Evolutionary conservation across 192 early-diverging fungal species (phyloP).

Genomic region (Linderina pennispora): DNA sequence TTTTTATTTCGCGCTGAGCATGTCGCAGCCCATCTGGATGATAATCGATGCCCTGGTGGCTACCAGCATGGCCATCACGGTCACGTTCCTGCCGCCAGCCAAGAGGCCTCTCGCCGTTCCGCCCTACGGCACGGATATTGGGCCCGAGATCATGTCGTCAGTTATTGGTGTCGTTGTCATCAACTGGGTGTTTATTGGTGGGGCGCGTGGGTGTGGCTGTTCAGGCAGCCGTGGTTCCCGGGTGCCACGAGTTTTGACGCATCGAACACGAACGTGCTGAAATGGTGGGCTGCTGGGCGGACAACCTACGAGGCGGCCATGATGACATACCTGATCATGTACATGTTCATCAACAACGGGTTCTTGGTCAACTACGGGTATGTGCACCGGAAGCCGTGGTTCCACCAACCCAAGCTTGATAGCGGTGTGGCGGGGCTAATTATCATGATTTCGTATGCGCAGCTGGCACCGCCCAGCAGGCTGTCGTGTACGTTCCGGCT

Average conservation of each 20-base stretch:
- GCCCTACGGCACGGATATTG: conserved; percentile 66
- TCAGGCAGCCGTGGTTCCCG: conserved; percentile 54
- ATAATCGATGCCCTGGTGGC: conserved; percentile 63
- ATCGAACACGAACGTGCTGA: conserved; percentile 49
- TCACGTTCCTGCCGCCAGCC: conserved; percentile 58
- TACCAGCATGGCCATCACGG: conserved; percentile 53
- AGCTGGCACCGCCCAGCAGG: conserved; percentile 56
- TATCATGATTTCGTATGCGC: conserved; percentile 45
- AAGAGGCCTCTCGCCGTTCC: conserved; percentile 40
- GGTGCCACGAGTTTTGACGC: conserved; percentile 68
- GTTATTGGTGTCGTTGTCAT: conserved; percentile 58
- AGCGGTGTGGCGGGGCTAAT: conserved; percentile 48
- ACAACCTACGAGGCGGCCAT: conserved; percentile 64
- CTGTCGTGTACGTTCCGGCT: conserved; percentile 54
- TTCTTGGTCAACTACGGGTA: conserved; percentile 61
- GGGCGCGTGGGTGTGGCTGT: conserved; percentile 49
- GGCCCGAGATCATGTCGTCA: conserved; percentile 63
- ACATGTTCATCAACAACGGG: conserved; percentile 64
- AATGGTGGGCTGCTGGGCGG: conserved; percentile 71
- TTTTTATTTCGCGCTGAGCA: conserved; percentile 61
- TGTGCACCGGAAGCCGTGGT: conserved; percentile 55
- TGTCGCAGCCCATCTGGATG: conserved; percentile 63
- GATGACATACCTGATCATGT: conserved; percentile 51
- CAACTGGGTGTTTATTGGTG: conserved; percentile 57
- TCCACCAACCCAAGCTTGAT: conserved; percentile 52